A percentile compares a stretch with the other conserved stretches of the same genome.
These are phyloP conservation scores for Leccinum longicurvipes DNA, from an alignment of 768 basidiomycete genomes.

Conservation along the genomic window DNA sequence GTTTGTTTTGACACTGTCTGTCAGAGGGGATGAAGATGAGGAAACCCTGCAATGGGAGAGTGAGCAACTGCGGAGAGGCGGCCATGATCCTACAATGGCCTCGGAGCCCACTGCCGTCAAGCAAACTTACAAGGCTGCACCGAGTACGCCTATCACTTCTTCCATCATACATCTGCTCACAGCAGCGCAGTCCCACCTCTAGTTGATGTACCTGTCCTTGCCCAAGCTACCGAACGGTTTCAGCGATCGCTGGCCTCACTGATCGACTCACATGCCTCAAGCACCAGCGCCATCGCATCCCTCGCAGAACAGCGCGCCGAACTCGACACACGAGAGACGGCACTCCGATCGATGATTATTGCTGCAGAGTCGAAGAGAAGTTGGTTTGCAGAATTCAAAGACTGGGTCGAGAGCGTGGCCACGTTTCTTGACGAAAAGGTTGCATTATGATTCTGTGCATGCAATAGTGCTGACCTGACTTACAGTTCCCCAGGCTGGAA, in stretches of 20 bases:
- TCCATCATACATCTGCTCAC: conserved; percentile 12
- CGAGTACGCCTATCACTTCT: conserved; percentile 46
- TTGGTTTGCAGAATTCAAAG: conserved; percentile 76
- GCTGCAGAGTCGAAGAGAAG: conserved; percentile 73
- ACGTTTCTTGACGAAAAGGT: conserved; percentile 91
- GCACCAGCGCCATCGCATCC: conserved; percentile 52
- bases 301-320: conserved; percentile 62
- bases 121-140: conserved; percentile 64
- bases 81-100: conserved; percentile 43
- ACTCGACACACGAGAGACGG: conserved; percentile 63
- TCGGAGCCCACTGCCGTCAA: conserved; percentile 40
- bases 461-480: neutral
- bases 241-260: conserved; percentile 57
- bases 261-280: conserved; percentile 64
- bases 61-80: conserved; percentile 77
- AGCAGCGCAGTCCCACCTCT: conserved; percentile 56
- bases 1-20: conserved; percentile 2
- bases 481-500: conserved; percentile 74
- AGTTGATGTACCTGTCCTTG: conserved; percentile 62
- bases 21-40: conserved; percentile 78
- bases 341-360: conserved; percentile 72
- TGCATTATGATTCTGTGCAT: conserved; percentile 3
- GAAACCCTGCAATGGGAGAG: conserved; percentile 84
- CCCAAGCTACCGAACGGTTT: conserved; percentile 57
- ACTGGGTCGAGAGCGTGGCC: conserved; percentile 80